These are phyloP conservation scores for Turnera subulata DNA, from an alignment of 345 rosid species.

Conservation along the genomic window DNA sequence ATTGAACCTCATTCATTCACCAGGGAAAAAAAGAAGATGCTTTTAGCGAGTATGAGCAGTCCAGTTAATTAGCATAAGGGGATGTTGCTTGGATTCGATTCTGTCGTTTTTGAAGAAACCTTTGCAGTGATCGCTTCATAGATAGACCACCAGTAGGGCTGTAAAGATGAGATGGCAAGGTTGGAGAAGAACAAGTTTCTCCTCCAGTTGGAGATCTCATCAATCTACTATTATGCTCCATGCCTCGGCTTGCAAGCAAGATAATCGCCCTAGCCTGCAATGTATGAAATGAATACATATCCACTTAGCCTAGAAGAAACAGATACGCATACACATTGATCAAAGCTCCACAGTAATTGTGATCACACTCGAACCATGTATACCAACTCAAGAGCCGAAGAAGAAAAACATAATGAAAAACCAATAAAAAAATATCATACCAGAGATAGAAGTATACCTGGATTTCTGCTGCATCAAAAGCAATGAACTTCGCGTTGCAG, in stretches of 20 bases:
- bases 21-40: too few relatives aligned
- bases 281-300: not conserved
- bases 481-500: constrained; percentile 44
- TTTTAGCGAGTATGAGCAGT: too few relatives aligned
- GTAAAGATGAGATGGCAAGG: not conserved
- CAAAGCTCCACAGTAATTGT: too few relatives aligned
- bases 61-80: too few relatives aligned
- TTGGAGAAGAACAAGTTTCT: not conserved
- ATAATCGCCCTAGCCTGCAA: not conserved
- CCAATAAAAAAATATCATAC: too few relatives aligned
- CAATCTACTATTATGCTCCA: not conserved
- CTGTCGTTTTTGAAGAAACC: not conserved
- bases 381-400: too few relatives aligned
- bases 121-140: not conserved
- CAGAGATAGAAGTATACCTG: constrained; percentile 33
- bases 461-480: constrained; percentile 40
- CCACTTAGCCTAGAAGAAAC: not conserved
- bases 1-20: too few relatives aligned
- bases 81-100: not conserved
- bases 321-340: too few relatives aligned
- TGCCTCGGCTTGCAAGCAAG: not conserved
- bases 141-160: not conserved
- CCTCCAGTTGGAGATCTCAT: not conserved
- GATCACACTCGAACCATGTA: too few relatives aligned
- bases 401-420: too few relatives aligned